Base-by-base conservation (phyloP, 768 basidiomycete species). In the Lyophyllum atratum region DNA sequence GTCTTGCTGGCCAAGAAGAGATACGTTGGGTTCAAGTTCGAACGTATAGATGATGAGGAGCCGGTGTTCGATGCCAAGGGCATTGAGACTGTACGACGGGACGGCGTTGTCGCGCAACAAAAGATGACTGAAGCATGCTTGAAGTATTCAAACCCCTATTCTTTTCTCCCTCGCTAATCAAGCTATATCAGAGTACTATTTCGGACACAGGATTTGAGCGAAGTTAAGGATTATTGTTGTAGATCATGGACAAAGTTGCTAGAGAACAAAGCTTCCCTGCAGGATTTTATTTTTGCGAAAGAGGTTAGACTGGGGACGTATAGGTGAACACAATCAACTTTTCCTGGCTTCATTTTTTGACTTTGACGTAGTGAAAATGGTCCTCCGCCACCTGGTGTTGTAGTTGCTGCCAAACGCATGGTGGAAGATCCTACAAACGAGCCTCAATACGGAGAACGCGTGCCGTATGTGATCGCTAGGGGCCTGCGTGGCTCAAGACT, bases 1-100 rank as follows among this genome's bases (percentile, higher is more conserved):
- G 86, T 98, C 0, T 80, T 99, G n/a, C 83, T 97, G 81, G 93
- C 96, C 2, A 99, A 99, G 80, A 99, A 99, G 70, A 85, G 96
- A 63, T 99, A 99, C 63, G 96, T 98, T 21, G 97, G 97, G 1
- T 97, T 92, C 78, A 96, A 95, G 68, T 98, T 89, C 60, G 97
- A 99, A 71, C 81, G 75, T 52, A 82, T 88, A 0, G 90, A 94
- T 61, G 92, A 97, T 12, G 69, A 56, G 0, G 86, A 88, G 45
- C 92, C 95, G 1, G 76, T 73, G 0, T 97, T 98, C 64, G 96
- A 99, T 63, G 97, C 95, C 6, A 98, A 99, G 68, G 97, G 97
- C 0, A 98, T 99, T 52, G 97, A 99, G 73, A 98, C 95, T 1
- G 91, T 98, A 28, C 83, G 97, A 5, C 79, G 97, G 56, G 97